These are phyloP conservation scores for Bisporella sp. DNA, from an alignment of 2,329 filamentous ascomycete genomes.

Conservation along the genomic window DNA sequence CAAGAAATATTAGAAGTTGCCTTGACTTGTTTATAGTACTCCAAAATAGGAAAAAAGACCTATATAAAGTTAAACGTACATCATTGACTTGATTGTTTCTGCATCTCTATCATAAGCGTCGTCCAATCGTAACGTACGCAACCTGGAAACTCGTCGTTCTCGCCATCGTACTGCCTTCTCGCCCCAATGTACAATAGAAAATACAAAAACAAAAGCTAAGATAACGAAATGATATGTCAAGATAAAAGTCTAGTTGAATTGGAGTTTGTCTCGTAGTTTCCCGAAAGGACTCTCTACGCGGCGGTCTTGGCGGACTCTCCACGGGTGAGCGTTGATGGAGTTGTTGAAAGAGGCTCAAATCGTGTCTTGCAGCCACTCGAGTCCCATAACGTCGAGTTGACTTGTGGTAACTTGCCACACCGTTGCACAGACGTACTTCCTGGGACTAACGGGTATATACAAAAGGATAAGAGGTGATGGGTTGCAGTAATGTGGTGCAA, in stretches of 20 bases:
- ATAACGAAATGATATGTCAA: conserved; percentile 21
- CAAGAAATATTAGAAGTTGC: background rate
- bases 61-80: too few relatives aligned
- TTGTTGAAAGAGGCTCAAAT: conserved; percentile 15
- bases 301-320: conserved; percentile 5
- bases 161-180: conserved; percentile 15
- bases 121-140: conserved; percentile 1
- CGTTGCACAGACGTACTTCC: background rate
- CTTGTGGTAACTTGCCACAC: background rate
- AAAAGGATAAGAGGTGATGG: too few relatives aligned
- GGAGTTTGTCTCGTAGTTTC: conserved; percentile 17
- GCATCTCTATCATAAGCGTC: conserved; percentile 10
- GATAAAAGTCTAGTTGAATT: conserved; percentile 17
- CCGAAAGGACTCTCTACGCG: conserved; percentile 7
- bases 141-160: conserved; percentile 7
- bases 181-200: conserved; percentile 19
- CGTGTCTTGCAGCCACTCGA: conserved; percentile 17
- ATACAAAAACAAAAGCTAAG: conserved; percentile 11
- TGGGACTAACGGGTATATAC: background rate
- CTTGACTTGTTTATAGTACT: background rate
- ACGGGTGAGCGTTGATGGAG: conserved; percentile 4
- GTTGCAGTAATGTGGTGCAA: too few relatives aligned
- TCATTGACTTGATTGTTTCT: conserved; percentile 4
- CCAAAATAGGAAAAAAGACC: too few relatives aligned
- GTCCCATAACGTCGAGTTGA: conserved; percentile 10